Evolutionary conservation across 75 land plant genomes (phyloP), one percentile per base, ranked within the genome.

Genomic region (Sequoia sempervirens): DNA sequence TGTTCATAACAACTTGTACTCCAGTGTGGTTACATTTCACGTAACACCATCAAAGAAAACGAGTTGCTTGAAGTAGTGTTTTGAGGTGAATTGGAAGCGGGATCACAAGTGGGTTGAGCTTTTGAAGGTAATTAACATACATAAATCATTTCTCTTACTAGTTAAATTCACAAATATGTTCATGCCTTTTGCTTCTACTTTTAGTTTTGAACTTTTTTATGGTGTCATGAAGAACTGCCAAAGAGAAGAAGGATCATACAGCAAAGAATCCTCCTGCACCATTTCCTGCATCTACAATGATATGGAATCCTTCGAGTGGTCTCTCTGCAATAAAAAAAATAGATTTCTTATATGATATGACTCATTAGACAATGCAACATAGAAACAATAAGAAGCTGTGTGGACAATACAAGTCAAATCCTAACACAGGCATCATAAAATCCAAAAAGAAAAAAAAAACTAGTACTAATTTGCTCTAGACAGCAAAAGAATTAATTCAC

Each of bases 221-320:
- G 30, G 47, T 43, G 18, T 26, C 34, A 85, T 32, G 34, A 64
- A 28, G 37, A 83, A 40, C 10, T 69, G 46, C 18, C 38, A 74
- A 30, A 37, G 80, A 82, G 34, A 56, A 54, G 30, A 56, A 14
- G 28, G 64, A 47, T 84, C 86, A 82, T 94, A 97, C 99, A 81
- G 96, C 89, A 84, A 97, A 97, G 85, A 97, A 97, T 6, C 99
- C 99, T 69, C 99, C 99, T 81, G 99, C 98, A 54, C 99, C 99
- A 92, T 97, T 97, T 38, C 99, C 99, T 76, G 99, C 99, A 90
- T 97, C 99, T 64, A 97, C 99, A 82, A 97, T 82, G 30, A 97
- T 94, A 81, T 96, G 99, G 84, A 97, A 96, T 47, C 99, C 99
- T 84, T 96, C 98, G 88, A 97, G 86, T 11, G 99, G 99, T 84